Evolutionary conservation across 2,329 filamentous ascomycete genomes (phyloP).

Genomic region (Ceratocystis diversiconidia): DNA sequence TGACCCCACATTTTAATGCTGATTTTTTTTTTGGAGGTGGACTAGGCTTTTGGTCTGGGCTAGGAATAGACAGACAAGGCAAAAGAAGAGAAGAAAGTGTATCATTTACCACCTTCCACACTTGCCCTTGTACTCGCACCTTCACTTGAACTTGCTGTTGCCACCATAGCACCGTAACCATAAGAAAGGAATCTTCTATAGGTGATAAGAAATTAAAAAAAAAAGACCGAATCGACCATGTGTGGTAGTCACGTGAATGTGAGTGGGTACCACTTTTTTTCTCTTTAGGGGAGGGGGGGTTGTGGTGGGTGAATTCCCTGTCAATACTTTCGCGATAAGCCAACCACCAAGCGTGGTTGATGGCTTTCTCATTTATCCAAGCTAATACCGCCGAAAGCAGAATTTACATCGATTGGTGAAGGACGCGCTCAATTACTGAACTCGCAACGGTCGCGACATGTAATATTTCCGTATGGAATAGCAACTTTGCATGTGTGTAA

Average conservation of each 20-base stretch:
- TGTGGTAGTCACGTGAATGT: not conserved
- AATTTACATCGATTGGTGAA: not conserved
- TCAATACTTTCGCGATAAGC: not conserved
- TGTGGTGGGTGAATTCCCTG: not conserved
- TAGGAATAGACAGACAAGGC: not conserved
- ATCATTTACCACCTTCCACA: too few relatives aligned
- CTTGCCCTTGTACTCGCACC: too few relatives aligned
- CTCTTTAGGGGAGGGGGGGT: not conserved
- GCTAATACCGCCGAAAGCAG: not conserved
- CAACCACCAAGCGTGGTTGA: not conserved
- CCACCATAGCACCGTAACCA: not conserved
- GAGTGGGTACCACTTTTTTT: not conserved
- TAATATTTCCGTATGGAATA: not conserved
- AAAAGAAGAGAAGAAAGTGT: not conserved
- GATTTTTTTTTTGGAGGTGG: constrained; percentile 8
- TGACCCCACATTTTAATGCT: constrained; percentile 6
- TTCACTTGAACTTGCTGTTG: not conserved
- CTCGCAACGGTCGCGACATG: not conserved
- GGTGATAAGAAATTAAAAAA: not conserved
- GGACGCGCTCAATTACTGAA: not conserved
- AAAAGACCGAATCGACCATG: not conserved
- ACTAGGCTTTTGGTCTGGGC: not conserved
- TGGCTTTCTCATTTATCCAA: not conserved
- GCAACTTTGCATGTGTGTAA: not conserved
- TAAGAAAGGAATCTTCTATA: too few relatives aligned